Base-by-base conservation (phyloP, 169 alveolate genomes). In the Eimeria zaria region DNA sequence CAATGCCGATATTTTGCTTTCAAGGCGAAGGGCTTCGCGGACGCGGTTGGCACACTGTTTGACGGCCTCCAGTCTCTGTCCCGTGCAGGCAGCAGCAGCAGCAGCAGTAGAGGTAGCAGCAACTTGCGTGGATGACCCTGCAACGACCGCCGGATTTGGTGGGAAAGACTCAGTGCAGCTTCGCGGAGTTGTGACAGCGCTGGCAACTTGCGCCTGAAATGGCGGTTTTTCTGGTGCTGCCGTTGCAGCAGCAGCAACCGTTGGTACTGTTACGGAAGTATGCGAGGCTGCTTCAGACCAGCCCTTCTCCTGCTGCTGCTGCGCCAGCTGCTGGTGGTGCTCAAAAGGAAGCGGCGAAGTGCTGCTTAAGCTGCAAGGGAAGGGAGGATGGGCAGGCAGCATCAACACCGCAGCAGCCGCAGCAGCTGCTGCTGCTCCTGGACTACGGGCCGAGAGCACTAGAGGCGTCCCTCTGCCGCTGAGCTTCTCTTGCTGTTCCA, bases 61-160 rank as follows among this genome's bases (percentile, higher is more conserved):
- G 91, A 51, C 91, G 41, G 91, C 91, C 55, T 83, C 91, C 27
- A 83, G 91, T 51, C 73, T 41, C 71, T 24, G 91, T 46, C 44
- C 91, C 51, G 74, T 46, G 33, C 30, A 44, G 9, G 64, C 27
- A 51, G 55, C 67, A n/a, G 44, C 91, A 30, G 51, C 44, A 53
- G 91, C 73, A 83, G 71, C 33, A 36, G 91, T 53, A 11, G 74
- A 6, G 9, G 74, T 55, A 51, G 74, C 91, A 4, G 91, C 91
- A 51, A 53, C 55, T 27, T 41, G 80, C 51, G 30, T 36, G n/a
- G 80, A 33, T 69, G 80, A n/a, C n/a, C 46, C 80, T 33, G 51
- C 46, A 69, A 36, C 80, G 9, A 8, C 51, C 46, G 46, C 9
- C 41, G 88, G 88, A 41, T 0, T 46, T 8, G 22, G 41, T 39